These are phyloP conservation scores for Cryptosporidium ryanae DNA, from an alignment of 169 alveolate species.

Conservation along the genomic window DNA sequence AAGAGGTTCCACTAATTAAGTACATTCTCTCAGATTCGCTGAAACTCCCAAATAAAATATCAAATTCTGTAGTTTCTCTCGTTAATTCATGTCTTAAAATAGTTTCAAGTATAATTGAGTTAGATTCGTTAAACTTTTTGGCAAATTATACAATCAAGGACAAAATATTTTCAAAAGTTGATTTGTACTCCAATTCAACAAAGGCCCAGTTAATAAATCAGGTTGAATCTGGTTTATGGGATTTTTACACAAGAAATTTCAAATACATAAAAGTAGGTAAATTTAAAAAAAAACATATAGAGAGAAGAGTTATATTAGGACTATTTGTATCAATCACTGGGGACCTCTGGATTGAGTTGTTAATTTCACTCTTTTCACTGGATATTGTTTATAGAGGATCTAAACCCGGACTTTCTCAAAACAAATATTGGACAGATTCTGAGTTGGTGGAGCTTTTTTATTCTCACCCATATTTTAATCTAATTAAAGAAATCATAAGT, in stretches of 20 bases:
- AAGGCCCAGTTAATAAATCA: not conserved
- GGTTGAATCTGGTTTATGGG: conserved; percentile 12
- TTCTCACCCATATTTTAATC: conserved; percentile 1
- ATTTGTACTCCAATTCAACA: conserved; percentile 1
- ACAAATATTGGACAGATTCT: conserved; percentile 14
- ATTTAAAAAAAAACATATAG: not conserved
- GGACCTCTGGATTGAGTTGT: conserved; percentile 46
- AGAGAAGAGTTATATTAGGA: conserved; percentile 50
- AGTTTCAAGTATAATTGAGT: not conserved
- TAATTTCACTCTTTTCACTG: conserved; percentile 14
- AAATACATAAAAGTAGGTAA: not conserved
- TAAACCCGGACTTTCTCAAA: not conserved
- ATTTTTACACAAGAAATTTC: conserved; percentile 9
- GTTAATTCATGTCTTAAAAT: conserved; percentile 23
- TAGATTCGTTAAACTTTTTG: conserved; percentile 22
- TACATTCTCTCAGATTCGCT: conserved; percentile 44
- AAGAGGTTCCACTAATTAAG: conserved; percentile 23
- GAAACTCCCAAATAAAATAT: conserved; percentile 40
- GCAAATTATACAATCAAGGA: conserved; percentile 20
- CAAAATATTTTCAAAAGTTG: not conserved
- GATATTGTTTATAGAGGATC: conserved; percentile 6
- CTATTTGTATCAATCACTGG: conserved; percentile 34
- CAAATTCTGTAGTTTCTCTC: conserved; percentile 21
- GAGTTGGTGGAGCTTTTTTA: conserved; percentile 22
- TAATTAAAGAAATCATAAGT: conserved; percentile 25